Evolutionary conservation across 2,329 filamentous ascomycete species (phyloP), one percentile per base, ranked within the genome.

Genomic region (Fusarium neocosmosporiellum): DNA sequence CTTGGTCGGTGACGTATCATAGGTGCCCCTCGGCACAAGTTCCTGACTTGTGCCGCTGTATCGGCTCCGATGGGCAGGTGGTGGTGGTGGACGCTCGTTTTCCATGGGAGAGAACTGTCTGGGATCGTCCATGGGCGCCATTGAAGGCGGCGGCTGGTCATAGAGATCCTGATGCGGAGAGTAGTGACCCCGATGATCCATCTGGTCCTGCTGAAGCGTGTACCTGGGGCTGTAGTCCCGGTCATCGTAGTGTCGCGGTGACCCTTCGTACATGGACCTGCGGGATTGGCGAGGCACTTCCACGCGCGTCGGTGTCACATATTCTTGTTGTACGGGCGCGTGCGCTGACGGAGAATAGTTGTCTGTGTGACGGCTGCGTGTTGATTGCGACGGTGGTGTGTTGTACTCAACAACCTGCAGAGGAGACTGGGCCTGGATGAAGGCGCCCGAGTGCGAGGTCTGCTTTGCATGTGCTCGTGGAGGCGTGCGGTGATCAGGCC

Each of bases 361-460:
- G 31, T 86, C 84, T 10, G 77, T 70, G 36, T 82, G 82, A 53
- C 76, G 78, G 50, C 78, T 77, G 31, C 79, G 75, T 69, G 79
- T 68, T 67, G 79, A 76, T 37, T 79, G 79, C 2, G 81, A 80
- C 13, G 84, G 81, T 11, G 84, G 81, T 5, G 83, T 83, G 63
- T 78, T 83, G 75, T 89, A 88, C 71, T 91, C 89, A 13, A 86
- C 76, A 57, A 81, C 80, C 74, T 89, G 88, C 31, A 88, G 76
- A 20, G 88, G 86, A n/a, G 88, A 86, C 67, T 89, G 88, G 20
- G 79, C 86, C 9, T 86, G 81, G n/a, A 86, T 78, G 69, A 84
- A 86, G 5, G 78, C 78, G 22, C 80, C 75, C 7, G 72, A 70
- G 18, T 84, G 83, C 53, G 78, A 80, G 10, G 68, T 57, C 59